Percentiles rank a stretch among this genome's conserved stretches.
Conservation (phyloP, 192 early-diverging fungal genomes). For the Entrophospora sp. region DNA sequence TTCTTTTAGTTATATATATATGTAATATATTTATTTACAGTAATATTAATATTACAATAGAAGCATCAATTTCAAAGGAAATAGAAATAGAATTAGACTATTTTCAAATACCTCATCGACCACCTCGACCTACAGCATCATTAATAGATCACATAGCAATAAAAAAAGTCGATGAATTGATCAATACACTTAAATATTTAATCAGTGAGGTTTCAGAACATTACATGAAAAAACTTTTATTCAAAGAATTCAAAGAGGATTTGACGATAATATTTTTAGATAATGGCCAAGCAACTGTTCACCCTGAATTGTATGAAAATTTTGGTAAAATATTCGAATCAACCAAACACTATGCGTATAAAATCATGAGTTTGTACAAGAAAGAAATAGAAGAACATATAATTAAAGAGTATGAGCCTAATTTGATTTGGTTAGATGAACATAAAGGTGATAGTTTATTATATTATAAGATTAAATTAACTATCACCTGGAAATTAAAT, state of each 20-base stretch:
- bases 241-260: neutral
- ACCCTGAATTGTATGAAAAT: neutral
- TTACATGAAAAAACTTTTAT: neutral
- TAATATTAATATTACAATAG: neutral
- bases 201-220: neutral
- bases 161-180: neutral
- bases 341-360: neutral
- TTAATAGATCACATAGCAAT: neutral
- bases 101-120: constrained; percentile 16
- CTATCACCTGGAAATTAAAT: neutral
- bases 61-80: neutral
- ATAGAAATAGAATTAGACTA: constrained; percentile 1
- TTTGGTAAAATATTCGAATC: neutral
- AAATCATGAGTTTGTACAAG: neutral
- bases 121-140: neutral
- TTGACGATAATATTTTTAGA: neutral
- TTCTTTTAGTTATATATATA: neutral
- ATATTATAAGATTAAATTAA: neutral
- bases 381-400: neutral
- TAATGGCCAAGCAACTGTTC: constrained; percentile 9
- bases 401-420: neutral
- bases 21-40: neutral
- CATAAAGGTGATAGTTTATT: neutral
- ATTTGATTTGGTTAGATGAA: neutral
- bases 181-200: neutral